These are phyloP conservation scores for Entomortierella beljakovae DNA, from an alignment of 192 early-diverging fungal species.

Conservation along the genomic window DNA sequence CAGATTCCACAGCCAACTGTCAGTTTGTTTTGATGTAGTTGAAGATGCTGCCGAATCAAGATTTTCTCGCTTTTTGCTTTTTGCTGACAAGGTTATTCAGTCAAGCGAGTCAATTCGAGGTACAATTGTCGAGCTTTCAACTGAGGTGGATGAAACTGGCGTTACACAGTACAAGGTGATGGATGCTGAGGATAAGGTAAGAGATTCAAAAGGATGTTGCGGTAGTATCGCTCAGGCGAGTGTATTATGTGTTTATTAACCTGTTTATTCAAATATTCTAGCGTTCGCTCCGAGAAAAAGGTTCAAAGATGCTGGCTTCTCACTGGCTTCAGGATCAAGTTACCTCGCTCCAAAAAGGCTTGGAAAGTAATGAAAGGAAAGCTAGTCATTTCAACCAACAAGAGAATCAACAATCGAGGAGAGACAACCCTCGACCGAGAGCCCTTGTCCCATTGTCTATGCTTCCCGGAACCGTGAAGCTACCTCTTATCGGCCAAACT, in stretches of 20 bases:
- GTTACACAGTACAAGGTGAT: constrained; percentile 22
- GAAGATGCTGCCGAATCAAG: constrained; percentile 26
- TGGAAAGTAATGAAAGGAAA: constrained; percentile 14
- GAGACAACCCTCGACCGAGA: neutral
- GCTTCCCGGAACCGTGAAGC: constrained; percentile 23
- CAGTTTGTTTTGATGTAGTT: constrained; percentile 23
- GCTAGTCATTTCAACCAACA: neutral
- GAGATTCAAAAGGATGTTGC: neutral
- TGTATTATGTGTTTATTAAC: too few relatives aligned
- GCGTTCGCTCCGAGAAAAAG: constrained; percentile 42
- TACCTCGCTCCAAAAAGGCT: constrained; percentile 35
- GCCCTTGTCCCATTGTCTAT: constrained; percentile 23
- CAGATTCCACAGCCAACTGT: constrained; percentile 31
- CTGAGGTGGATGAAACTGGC: constrained; percentile 4
- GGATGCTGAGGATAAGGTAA: constrained; percentile 52
- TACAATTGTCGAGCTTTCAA: constrained; percentile 35
- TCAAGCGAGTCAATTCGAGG: constrained; percentile 46
- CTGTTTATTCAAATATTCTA: constrained; percentile 3
- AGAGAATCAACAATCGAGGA: neutral
- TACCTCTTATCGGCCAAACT: constrained; percentile 31
- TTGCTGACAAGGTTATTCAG: constrained; percentile 40
- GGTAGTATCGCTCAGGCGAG: neutral
- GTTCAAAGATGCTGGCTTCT: constrained; percentile 44
- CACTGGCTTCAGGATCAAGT: constrained; percentile 54
- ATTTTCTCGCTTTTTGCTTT: constrained; percentile 21